These are phyloP conservation scores for Bidens hawaiensis DNA, from an alignment of 140 eudicot genomes.

Conservation along the genomic window DNA sequence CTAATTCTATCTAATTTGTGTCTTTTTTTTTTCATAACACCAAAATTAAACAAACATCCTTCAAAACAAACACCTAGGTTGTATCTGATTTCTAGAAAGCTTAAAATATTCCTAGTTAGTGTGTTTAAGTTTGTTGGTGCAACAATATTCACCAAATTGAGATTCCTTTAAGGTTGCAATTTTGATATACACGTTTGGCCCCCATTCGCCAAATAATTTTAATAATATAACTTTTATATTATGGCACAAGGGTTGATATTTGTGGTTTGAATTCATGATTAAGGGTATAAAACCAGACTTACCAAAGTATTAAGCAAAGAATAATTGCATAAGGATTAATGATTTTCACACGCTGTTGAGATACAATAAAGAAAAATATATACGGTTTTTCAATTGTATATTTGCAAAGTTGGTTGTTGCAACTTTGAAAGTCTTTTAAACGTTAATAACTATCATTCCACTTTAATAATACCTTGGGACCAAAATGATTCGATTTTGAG, in stretches of 20 bases:
- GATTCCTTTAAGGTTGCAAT: conserved; percentile 22
- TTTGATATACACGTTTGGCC: conserved; percentile 18
- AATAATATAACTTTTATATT: background rate
- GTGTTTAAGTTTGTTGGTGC: conserved; percentile 24
- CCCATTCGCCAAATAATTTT: background rate
- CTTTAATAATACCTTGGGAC: no score
- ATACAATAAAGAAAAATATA: no score
- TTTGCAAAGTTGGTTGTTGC: background rate
- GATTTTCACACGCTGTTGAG: background rate
- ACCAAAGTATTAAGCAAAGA: no score
- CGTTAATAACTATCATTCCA: background rate
- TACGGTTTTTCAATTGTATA: no score
- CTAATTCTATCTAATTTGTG: background rate
- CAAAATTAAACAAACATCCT: background rate
- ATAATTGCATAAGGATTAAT: no score
- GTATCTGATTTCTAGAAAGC: background rate
- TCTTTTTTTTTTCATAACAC: background rate
- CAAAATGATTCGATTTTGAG: background rate
- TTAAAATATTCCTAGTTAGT: background rate
- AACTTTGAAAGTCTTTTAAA: background rate
- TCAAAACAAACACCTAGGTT: background rate
- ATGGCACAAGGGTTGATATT: background rate
- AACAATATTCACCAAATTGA: conserved; percentile 32
- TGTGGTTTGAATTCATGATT: background rate
- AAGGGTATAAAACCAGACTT: background rate